Conservation (phyloP, 2,329 filamentous ascomycete species). For the Lomentospora prolificans region DNA sequence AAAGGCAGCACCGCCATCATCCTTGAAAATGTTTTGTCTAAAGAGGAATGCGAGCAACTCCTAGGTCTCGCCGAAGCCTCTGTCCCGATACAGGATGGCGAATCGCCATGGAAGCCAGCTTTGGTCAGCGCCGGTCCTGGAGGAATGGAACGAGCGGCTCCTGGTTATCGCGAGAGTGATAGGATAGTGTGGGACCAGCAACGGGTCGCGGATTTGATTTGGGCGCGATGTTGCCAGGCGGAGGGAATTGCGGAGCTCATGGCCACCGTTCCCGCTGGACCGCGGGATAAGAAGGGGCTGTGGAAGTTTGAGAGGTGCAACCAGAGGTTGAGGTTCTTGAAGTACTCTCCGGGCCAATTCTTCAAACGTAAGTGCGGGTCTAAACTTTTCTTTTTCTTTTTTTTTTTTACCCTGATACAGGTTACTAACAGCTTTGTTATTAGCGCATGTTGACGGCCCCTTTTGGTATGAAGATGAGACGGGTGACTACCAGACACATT, state of each 20-base stretch:
- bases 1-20: slow-evolving; percentile 43
- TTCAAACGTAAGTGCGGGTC: slow-evolving; percentile 45
- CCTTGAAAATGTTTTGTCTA: slow-evolving; percentile 47
- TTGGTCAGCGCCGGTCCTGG: slow-evolving; percentile 58
- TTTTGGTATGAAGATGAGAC: slow-evolving; percentile 28
- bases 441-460: slow-evolving; percentile 57
- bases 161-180: slow-evolving; percentile 57
- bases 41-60: slow-evolving; percentile 49
- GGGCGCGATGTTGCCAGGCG: slow-evolving; percentile 42
- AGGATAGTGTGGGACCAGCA: slow-evolving; percentile 66
- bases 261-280: slow-evolving; percentile 15
- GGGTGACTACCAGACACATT: not conserved
- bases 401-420: not conserved
- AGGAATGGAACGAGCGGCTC: slow-evolving; percentile 46
- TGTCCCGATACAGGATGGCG: not conserved
- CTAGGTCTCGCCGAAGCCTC: slow-evolving; percentile 37
- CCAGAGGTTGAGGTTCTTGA: slow-evolving; percentile 65
- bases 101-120: slow-evolving; percentile 52
- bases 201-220: slow-evolving; percentile 52
- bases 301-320: slow-evolving; percentile 50
- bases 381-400: not conserved
- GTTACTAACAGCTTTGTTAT: not conserved
- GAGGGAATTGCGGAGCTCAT: slow-evolving; percentile 32
- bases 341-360: slow-evolving; percentile 62
- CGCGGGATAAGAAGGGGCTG: slow-evolving; percentile 11